Percentiles rank a stretch among this genome's conserved stretches.
Conservation (phyloP, 768 basidiomycete species). For the Trametes punicea region DNA sequence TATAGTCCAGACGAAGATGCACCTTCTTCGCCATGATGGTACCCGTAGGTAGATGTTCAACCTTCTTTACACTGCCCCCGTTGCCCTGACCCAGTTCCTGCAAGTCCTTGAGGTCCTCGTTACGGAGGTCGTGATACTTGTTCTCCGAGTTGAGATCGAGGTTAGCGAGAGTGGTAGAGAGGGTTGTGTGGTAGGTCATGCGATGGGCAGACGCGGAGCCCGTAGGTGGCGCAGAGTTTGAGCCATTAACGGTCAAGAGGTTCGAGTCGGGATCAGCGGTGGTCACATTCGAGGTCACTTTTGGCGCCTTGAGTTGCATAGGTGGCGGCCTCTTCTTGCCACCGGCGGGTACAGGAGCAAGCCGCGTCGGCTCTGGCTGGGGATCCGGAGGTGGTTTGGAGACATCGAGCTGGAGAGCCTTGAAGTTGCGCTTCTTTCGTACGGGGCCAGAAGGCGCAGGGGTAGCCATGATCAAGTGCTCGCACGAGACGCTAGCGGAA, state of each 20-base stretch:
- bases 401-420: conserved; percentile 73
- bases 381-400: conserved; percentile 38
- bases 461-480: conserved; percentile 8
- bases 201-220: conserved; percentile 52
- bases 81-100: conserved; percentile 94
- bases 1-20: conserved; percentile 25
- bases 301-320: conserved; percentile 77
- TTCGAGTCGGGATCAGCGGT: conserved; percentile 39
- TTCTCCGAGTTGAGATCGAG: conserved; percentile 84
- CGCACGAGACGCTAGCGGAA: neutral
- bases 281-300: conserved; percentile 38
- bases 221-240: conserved; percentile 52
- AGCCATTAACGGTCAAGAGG: conserved; percentile 46
- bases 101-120: conserved; percentile 88
- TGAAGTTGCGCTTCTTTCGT: conserved; percentile 92
- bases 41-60: conserved; percentile 86
- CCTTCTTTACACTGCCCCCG: conserved; percentile 96
- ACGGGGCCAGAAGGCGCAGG: conserved; percentile 39
- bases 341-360: conserved; percentile 31
- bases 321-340: conserved; percentile 77
- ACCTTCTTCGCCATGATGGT: conserved; percentile 99
- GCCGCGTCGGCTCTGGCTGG: conserved; percentile 37
- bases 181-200: conserved; percentile 73
- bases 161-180: conserved; percentile 82
- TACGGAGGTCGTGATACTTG: conserved; percentile 73